Conservation (phyloP, 1,139 yeast genomes). For the Eremothecium coryli region DNA sequence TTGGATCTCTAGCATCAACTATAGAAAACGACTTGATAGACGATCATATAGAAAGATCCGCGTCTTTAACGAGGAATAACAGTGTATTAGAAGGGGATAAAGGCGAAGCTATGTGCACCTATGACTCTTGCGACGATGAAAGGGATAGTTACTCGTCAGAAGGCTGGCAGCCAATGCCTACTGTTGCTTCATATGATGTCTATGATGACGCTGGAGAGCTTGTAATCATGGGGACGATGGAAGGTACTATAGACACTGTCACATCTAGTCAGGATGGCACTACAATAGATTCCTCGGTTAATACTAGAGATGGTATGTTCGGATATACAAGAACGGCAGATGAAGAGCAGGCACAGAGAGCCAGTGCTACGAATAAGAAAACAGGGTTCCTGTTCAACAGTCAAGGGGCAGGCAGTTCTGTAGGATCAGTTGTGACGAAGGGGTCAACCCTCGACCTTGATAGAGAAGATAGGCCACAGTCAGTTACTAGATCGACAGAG, state of each 20-base stretch:
- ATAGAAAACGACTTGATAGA: no score
- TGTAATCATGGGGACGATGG: conserved; percentile 16
- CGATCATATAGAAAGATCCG: no score
- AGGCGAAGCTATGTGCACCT: no score
- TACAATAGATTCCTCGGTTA: conserved; percentile 17
- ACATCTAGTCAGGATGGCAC: conserved; percentile 15
- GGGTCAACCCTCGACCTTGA: conserved; percentile 20
- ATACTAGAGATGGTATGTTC: conserved; percentile 20
- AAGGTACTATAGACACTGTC: conserved; percentile 10
- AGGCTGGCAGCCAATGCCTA: conserved; percentile 52
- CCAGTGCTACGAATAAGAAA: conserved; percentile 61
- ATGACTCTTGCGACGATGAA: no score
- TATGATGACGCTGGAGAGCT: conserved; percentile 50
- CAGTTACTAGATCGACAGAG: conserved; percentile 1
- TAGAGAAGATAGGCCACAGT: conserved; percentile 31
- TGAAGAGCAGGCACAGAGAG: conserved; percentile 76
- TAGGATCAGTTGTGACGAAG: not conserved
- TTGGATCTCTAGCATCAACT: no score
- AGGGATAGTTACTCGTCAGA: no score
- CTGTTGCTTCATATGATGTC: conserved; percentile 48
- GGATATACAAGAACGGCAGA: conserved; percentile 89
- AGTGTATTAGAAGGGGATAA: no score
- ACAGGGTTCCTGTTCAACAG: conserved; percentile 71
- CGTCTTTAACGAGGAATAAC: no score
- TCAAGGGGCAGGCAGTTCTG: conserved; percentile 9